phyloP scores from a whole-genome alignment of 495 filamentous ascomycete species.

The Aspergillus sclerotioniger region DNA sequence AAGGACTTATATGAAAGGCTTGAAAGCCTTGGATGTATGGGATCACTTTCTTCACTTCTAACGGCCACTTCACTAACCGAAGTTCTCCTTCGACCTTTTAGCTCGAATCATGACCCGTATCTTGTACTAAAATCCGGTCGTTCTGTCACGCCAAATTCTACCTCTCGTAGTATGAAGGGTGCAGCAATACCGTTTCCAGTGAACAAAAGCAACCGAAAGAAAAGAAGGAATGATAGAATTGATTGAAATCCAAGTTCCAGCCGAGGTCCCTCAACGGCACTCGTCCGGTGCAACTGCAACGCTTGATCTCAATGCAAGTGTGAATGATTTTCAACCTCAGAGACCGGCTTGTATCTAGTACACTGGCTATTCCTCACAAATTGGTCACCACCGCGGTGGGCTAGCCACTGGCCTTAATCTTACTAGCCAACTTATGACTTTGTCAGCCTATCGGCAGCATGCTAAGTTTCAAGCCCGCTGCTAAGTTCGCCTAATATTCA shows the following conservation, averaged over 20 bases:
- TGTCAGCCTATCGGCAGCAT: background rate
- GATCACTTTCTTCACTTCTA: background rate
- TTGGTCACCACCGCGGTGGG: background rate
- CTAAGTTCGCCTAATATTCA: background rate
- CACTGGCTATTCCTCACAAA: background rate
- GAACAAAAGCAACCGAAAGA: background rate
- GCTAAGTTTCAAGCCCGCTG: conserved; percentile 4
- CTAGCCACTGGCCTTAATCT: background rate
- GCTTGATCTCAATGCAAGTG: background rate
- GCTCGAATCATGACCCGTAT: conserved; percentile 85
- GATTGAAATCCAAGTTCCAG: conserved; percentile 4
- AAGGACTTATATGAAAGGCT: conserved; percentile 80
- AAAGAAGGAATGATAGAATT: background rate
- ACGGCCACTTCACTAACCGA: background rate
- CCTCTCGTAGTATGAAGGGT: background rate
- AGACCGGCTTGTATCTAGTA: background rate
- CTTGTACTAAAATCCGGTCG: conserved; percentile 61
- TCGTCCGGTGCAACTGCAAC: background rate
- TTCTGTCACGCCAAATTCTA: background rate
- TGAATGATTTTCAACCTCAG: background rate
- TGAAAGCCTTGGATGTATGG: conserved; percentile 77
- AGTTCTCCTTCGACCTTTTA: conserved; percentile 27
- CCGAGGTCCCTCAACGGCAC: conserved; percentile 17
- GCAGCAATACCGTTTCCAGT: no score
- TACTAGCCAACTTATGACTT: background rate